phyloP scores from a whole-genome alignment of 148 eudicot genomes.

The Silene conica region DNA sequence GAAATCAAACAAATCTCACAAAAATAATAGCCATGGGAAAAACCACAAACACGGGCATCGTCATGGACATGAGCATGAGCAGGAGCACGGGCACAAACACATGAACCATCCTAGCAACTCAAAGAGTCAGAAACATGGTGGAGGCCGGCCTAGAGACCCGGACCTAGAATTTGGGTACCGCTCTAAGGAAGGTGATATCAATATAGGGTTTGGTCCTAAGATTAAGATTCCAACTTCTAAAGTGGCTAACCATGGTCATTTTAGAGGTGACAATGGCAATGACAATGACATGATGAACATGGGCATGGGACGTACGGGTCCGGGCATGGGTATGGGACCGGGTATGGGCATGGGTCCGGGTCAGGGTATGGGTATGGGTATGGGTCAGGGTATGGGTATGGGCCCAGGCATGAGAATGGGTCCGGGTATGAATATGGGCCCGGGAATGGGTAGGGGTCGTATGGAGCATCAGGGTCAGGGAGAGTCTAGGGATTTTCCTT shows the following conservation, averaged over 20 bases:
- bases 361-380: slow-evolving; percentile 14
- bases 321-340: slow-evolving; percentile 11
- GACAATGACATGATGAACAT: not conserved
- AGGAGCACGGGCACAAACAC: slow-evolving; percentile 18
- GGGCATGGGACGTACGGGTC: no score
- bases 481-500: slow-evolving; percentile 23
- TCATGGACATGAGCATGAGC: not conserved
- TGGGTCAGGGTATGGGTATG: slow-evolving; percentile 16
- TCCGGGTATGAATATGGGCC: not conserved
- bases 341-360: slow-evolving; percentile 9
- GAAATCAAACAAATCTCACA: slow-evolving; percentile 32
- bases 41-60: slow-evolving; percentile 17
- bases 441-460: slow-evolving; percentile 15
- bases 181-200: slow-evolving; percentile 34
- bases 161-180: slow-evolving; percentile 67
- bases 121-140: slow-evolving; percentile 33
- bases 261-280: slow-evolving; percentile 13
- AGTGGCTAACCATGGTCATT: slow-evolving; percentile 25
- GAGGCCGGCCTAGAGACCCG: slow-evolving; percentile 29
- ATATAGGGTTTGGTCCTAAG: slow-evolving; percentile 29
- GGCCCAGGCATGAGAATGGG: slow-evolving; percentile 8
- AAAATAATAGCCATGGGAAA: slow-evolving; percentile 19
- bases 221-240: slow-evolving; percentile 14
- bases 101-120: slow-evolving; percentile 14
- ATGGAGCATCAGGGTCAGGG: slow-evolving; percentile 25